Base-by-base conservation (phyloP, 352 stramenopile genomes). In the Pythium oligandrum region DNA sequence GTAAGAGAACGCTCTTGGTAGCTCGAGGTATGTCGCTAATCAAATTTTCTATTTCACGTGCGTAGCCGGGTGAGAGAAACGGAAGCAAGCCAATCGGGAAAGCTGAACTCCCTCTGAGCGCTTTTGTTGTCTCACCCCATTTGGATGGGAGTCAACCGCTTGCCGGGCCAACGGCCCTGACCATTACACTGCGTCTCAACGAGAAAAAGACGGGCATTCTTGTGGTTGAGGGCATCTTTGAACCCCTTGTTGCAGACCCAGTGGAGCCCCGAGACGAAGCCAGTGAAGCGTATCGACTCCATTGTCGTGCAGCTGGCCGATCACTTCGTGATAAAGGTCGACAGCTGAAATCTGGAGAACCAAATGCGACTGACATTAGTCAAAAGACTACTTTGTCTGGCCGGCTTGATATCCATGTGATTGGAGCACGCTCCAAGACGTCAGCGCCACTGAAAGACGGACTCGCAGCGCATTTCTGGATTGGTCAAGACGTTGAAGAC, bases 1-100 rank as follows among this genome's bases (percentile, higher is more conserved):
- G 73, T 83, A 71, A 32, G 68, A 73, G n/a, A 31, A n/a, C 31
- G 12, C 4, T 43, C 3, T 59, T 26, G 17, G 0, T 26, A 26
- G 32, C 4, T 6, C 5, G 5, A 31, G 42, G 9, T 35, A 37
- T 32, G 17, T 46, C 2, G 5, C 40, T 42, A 32, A 44, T 38
- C 45, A 17, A 8, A 51, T 37, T 36, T 60, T 36, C 57, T 52
- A 9, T n/a, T 17, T 40, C 53, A 33, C 30, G 56, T 4, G 36
- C 46, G 33, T 54, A 83, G 73, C 73, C 71, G 44, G 73, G 73
- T 4, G 73, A 83, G 57, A 63, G 59, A 3, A 64, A 54, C 32
- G 63, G 63, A 6, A 71, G 59, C 11, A 60, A 68, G 38, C 35
- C 61, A 11, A 63, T 83, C 10, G 73, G 73, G 2, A 73, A 74